Evolutionary conservation across 352 stramenopile species (phyloP).

Genomic region (Vaucheria bursata): DNA sequence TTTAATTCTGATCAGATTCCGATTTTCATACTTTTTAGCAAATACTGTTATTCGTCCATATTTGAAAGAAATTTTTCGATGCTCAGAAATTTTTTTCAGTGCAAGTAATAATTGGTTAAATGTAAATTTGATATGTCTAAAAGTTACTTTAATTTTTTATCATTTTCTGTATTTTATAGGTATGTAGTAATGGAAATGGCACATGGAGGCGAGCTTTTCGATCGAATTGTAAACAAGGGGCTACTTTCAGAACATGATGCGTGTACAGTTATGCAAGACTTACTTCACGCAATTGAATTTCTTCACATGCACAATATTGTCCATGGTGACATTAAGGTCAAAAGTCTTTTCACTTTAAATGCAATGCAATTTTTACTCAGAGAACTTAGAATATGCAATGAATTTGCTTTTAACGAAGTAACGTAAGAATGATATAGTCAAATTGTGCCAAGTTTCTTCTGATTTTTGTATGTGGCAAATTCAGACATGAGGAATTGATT

Average conservation of each 20-base stretch:
- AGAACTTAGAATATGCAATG: background rate
- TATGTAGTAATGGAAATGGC: constrained; percentile 58
- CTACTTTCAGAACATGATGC: constrained; percentile 74
- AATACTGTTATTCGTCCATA: no score
- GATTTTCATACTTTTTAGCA: no score
- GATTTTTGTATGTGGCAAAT: no score
- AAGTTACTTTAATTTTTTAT: no score
- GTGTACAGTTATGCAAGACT: constrained; percentile 42
- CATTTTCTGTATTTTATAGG: background rate
- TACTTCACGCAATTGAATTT: constrained; percentile 47
- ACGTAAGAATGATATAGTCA: constrained; percentile 76
- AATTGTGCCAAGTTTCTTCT: no score
- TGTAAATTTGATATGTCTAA: no score
- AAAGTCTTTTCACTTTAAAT: constrained; percentile 48
- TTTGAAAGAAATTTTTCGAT: no score
- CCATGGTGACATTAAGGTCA: constrained; percentile 52
- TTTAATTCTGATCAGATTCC: no score
- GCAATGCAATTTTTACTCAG: no score
- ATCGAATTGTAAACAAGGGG: constrained; percentile 67
- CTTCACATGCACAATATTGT: constrained; percentile 48
- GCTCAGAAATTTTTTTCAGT: no score
- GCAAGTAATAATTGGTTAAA: no score
- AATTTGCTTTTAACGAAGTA: background rate
- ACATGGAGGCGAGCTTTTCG: constrained; percentile 77
- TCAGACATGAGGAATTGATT: no score